Evolutionary conservation across 1,284 basidiomycete species (phyloP), one percentile per base, ranked within the genome.

Genomic region (Coniferiporia sulphurascens): DNA sequence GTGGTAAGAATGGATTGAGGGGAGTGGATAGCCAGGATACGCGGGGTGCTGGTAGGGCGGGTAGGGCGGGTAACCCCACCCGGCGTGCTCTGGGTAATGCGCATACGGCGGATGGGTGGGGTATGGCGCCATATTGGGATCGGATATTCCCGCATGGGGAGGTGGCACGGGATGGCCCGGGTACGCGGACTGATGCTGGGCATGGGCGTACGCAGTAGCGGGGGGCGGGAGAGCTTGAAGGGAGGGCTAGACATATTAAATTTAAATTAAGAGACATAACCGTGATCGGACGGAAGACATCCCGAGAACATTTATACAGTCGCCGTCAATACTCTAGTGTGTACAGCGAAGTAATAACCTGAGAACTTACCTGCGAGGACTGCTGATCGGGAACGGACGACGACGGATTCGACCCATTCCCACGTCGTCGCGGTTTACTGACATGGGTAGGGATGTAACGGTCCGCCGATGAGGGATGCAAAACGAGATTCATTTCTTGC

Each of bases 401-500:
- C 15, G 50, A 38, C 15, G 57, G 19, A 34, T 49, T 48, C n/a
- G 55, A 46, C 5, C 48, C 48, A 52, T 58, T 73, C 65, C 75
- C 82, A 66, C 74, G 74, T 62, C 80, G 76, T 58, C 76, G 78
- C 36, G 74, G 71, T 69, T 87, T 89, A 38, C 80, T 68, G 2
- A 79, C 69, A 60, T 80, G 75, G 1, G 82, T 69, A 1, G 86
- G 79, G 15, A 81, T 76, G 69, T 86, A 87, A 55, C 88, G 84
- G 68, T 91, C 89, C 1, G 82, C 76, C 3, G 87, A 86, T 0
- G 89, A 88, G 0, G 91, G 91, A 70, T 93, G 90, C 34, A 93
- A 76, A 52, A 95, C 91, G 21, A 95, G 83, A 70, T 94, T 94
- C 75, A 89, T 87, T 67, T 94, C 90, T 44, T 85, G 82, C 62